Conservation (phyloP, 2,329 filamentous ascomycete species). For the Arthrinium puccinioides region DNA sequence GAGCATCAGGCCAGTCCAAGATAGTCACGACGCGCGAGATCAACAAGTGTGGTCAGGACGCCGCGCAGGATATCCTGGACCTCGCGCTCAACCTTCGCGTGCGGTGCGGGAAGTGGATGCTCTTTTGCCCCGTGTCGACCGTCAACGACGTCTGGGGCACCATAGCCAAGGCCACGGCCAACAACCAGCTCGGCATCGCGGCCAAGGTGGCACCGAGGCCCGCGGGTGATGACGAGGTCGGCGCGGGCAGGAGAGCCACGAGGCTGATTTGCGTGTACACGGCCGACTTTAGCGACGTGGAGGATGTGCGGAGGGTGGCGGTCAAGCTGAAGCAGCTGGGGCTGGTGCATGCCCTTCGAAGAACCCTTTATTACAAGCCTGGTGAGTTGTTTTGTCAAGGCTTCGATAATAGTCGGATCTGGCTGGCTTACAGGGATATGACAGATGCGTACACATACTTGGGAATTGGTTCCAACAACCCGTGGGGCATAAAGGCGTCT, state of each 20-base stretch:
- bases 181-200: conserved; percentile 61
- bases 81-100: conserved; percentile 54
- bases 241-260: no score
- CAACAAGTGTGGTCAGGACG: conserved; percentile 39
- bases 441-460: conserved; percentile 63
- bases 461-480: conserved; percentile 52
- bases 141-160: conserved; percentile 59
- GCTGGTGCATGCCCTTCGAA: conserved; percentile 40
- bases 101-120: conserved; percentile 72
- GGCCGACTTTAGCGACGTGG: conserved; percentile 59
- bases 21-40: conserved; percentile 36
- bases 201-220: conserved; percentile 65
- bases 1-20: conserved; percentile 24
- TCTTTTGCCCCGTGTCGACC: conserved; percentile 50
- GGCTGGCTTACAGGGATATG: no score
- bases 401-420: not conserved
- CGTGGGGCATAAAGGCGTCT: conserved; percentile 54
- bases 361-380: conserved; percentile 70
- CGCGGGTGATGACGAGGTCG: conserved; percentile 29
- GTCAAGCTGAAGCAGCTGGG: conserved; percentile 53
- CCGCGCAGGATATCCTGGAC: conserved; percentile 48
- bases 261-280: conserved; percentile 75
- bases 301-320: conserved; percentile 64
- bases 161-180: conserved; percentile 59
- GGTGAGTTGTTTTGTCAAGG: conserved; percentile 37